phyloP scores from a whole-genome alignment of 208 protist species.

The Wallacemonas sp. region DNA sequence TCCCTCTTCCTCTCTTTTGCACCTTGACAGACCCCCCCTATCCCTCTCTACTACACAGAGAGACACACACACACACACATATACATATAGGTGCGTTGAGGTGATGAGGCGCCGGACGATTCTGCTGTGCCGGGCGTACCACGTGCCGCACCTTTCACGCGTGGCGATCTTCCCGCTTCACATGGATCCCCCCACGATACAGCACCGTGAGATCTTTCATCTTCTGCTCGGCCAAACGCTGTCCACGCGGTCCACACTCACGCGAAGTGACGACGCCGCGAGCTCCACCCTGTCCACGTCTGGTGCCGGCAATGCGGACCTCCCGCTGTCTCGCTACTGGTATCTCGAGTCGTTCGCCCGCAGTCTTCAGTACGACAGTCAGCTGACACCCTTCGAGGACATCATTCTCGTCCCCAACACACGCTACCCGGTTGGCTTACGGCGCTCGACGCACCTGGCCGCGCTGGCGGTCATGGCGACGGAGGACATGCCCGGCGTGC shows the following conservation, averaged over 20 bases:
- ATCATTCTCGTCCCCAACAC: conserved; percentile 90
- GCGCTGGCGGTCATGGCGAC: conserved; percentile 76
- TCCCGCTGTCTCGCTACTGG: conserved; percentile 27
- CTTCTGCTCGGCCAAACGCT: conserved; percentile 67
- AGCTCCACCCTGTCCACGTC: no score
- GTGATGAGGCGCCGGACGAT: conserved; percentile 4
- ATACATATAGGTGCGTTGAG: conserved; percentile 1
- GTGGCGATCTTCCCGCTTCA: conserved; percentile 88
- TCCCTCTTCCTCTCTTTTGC: conserved; percentile 1
- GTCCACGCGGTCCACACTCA: neutral
- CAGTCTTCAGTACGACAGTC: conserved; percentile 62
- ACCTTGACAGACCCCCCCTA: no score
- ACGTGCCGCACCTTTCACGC: conserved; percentile 44
- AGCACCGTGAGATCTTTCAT: conserved; percentile 82
- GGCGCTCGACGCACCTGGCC: conserved; percentile 81
- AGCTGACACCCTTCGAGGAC: conserved; percentile 81
- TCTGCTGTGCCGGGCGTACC: conserved; percentile 23
- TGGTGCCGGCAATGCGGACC: no score
- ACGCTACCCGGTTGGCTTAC: conserved; percentile 73
- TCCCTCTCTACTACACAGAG: no score
- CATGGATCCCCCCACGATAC: conserved; percentile 83
- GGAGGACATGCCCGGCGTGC: conserved; percentile 68
- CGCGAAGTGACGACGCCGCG: no score
- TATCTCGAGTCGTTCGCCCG: conserved; percentile 75
- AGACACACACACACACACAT: conserved; percentile 4